A percentile compares a stretch with the other conserved stretches of the same genome.
Conservation (phyloP, 2,329 filamentous ascomycete genomes). For the Colletotrichum sp. region DNA sequence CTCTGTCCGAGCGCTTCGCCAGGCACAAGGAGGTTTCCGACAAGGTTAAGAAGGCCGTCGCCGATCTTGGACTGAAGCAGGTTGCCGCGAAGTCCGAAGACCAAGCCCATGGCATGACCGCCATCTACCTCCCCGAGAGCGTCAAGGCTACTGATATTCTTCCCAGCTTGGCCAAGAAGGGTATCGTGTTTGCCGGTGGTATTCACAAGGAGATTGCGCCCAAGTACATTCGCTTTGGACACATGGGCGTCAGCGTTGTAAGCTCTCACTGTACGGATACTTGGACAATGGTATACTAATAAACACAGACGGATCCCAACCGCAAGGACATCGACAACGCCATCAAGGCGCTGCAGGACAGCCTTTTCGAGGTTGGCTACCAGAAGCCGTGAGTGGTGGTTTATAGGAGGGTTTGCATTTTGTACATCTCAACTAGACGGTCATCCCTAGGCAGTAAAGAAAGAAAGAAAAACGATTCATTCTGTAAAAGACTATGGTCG, state of each 20-base stretch:
- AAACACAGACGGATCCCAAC: conserved; percentile 69
- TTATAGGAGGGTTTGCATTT: neutral
- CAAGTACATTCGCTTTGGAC: conserved; percentile 94
- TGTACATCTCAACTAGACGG: neutral
- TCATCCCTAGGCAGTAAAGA: neutral
- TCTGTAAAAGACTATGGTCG: neutral
- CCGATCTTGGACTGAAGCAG: conserved; percentile 84
- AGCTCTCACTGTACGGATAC: conserved; percentile 34
- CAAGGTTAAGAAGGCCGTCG: conserved; percentile 83
- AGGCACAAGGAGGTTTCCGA: conserved; percentile 80
- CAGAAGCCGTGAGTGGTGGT: conserved; percentile 43
- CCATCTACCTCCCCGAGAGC: conserved; percentile 90
- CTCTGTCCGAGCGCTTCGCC: conserved; percentile 82
- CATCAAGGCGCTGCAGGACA: conserved; percentile 76
- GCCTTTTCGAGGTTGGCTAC: conserved; percentile 76
- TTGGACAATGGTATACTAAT: conserved; percentile 25
- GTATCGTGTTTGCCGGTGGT: conserved; percentile 92
- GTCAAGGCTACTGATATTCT: conserved; percentile 83
- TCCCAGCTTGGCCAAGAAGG: conserved; percentile 82
- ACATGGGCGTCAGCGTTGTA: conserved; percentile 94
- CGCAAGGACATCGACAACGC: conserved; percentile 86
- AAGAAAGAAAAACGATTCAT: neutral
- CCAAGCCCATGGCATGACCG: conserved; percentile 97
- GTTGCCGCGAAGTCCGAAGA: conserved; percentile 85
- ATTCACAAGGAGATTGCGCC: conserved; percentile 94